Conservation (phyloP, 768 basidiomycete species). For the Clitopilus passeckerianus region DNA sequence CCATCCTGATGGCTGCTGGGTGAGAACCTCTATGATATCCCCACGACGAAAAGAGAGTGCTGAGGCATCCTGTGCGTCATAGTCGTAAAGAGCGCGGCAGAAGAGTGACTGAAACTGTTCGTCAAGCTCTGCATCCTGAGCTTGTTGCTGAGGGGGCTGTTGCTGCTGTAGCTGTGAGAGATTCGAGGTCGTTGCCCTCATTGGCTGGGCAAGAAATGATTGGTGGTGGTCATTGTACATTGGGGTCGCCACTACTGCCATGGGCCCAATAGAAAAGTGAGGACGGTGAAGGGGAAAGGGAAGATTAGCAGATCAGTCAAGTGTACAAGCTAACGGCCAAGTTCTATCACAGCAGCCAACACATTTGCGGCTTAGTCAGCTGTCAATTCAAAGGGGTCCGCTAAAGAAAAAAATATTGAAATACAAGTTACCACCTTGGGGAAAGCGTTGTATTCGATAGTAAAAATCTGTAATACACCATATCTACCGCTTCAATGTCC, state of each 20-base stretch:
- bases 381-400: background rate
- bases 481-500: slow-evolving; percentile 69
- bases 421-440: background rate
- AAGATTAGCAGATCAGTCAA: slow-evolving; percentile 10
- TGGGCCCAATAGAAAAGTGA: slow-evolving; percentile 8
- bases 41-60: slow-evolving; percentile 83
- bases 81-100: slow-evolving; percentile 91
- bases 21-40: slow-evolving; percentile 92
- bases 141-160: slow-evolving; percentile 16
- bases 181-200: slow-evolving; percentile 13
- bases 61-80: slow-evolving; percentile 81
- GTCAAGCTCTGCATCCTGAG: slow-evolving; percentile 36
- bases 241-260: slow-evolving; percentile 26
- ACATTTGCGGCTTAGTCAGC: slow-evolving; percentile 3
- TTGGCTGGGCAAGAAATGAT: slow-evolving; percentile 15
- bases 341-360: slow-evolving; percentile 5
- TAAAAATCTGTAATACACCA: background rate
- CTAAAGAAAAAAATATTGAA: background rate
- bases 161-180: slow-evolving; percentile 3
- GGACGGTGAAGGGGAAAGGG: slow-evolving; percentile 6
- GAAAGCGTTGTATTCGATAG: background rate
- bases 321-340: slow-evolving; percentile 3
- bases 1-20: slow-evolving; percentile 91
- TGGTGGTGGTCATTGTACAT: slow-evolving; percentile 20
- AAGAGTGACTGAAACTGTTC: slow-evolving; percentile 73